Percentiles rank a stretch among this genome's conserved stretches.
Evolutionary conservation across 176 grass and related monocot genomes (phyloP).

Genomic region (Avena insularis): DNA sequence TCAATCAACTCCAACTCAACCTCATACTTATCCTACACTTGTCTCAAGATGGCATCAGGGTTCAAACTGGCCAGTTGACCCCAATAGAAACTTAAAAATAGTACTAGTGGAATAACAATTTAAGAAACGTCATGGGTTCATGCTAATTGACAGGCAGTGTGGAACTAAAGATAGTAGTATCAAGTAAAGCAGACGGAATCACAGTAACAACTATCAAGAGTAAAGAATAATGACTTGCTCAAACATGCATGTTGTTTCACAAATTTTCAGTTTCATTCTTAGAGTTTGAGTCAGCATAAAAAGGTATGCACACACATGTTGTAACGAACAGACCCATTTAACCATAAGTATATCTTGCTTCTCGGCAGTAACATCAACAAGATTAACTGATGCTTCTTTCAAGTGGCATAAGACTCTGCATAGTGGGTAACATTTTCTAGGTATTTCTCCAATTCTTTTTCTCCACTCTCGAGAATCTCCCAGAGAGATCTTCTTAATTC

Average conservation of each 20-base stretch:
- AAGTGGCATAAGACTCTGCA: constrained; percentile 58
- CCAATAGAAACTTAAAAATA: constrained; percentile 30
- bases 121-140: constrained; percentile 12
- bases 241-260: constrained; percentile 28
- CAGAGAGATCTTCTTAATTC: constrained; percentile 70
- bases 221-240: constrained; percentile 30
- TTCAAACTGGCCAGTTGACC: constrained; percentile 31
- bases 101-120: neutral
- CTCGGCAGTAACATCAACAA: constrained; percentile 25
- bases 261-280: constrained; percentile 28
- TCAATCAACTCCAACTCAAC: neutral
- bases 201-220: neutral
- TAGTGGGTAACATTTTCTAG: constrained; percentile 58
- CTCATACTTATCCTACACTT: constrained; percentile 8
- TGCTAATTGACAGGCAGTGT: constrained; percentile 10
- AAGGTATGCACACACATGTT: constrained; percentile 23
- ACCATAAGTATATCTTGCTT: constrained; percentile 6
- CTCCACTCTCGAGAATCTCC: constrained; percentile 58
- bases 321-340: constrained; percentile 10
- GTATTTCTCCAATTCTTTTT: constrained; percentile 64
- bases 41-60: neutral
- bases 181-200: constrained; percentile 7
- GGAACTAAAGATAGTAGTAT: constrained; percentile 8
- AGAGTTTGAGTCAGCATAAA: constrained; percentile 39
- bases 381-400: constrained; percentile 38